These are phyloP conservation scores for Bombardia bombarda DNA, from an alignment of 495 filamentous ascomycete genomes.

Conservation along the genomic window DNA sequence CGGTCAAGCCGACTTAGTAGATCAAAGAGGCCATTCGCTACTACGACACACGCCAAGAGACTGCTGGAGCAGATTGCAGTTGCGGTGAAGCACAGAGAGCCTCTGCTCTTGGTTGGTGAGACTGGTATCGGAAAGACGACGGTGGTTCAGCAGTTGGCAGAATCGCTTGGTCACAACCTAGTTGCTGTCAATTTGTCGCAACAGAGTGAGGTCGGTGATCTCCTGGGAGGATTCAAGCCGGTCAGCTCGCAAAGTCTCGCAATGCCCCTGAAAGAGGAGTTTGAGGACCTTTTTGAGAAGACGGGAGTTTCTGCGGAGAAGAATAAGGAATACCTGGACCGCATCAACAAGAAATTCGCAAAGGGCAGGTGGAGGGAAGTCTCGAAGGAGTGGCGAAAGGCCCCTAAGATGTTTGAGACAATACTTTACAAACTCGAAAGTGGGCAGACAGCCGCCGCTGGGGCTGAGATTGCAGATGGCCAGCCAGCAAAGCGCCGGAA, in stretches of 20 bases:
- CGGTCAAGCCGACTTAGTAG: slow-evolving; percentile 33
- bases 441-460: slow-evolving; percentile 13
- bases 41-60: slow-evolving; percentile 60
- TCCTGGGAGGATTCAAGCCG: slow-evolving; percentile 93
- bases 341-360: slow-evolving; percentile 67
- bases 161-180: slow-evolving; percentile 70
- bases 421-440: slow-evolving; percentile 48
- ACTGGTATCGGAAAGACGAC: slow-evolving; percentile 98
- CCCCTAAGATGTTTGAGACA: slow-evolving; percentile 71
- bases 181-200: slow-evolving; percentile 92
- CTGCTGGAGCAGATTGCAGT: slow-evolving; percentile 79
- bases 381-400: slow-evolving; percentile 80
- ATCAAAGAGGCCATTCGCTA: slow-evolving; percentile 56
- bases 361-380: slow-evolving; percentile 78
- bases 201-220: slow-evolving; percentile 89
- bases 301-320: slow-evolving; percentile 75
- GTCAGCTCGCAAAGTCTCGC: slow-evolving; percentile 82
- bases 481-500: slow-evolving; percentile 78
- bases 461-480: slow-evolving; percentile 35
- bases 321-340: slow-evolving; percentile 78
- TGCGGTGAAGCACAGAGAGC: slow-evolving; percentile 74
- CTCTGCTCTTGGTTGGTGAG: slow-evolving; percentile 88
- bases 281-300: slow-evolving; percentile 76
- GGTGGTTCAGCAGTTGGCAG: slow-evolving; percentile 84
- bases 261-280: slow-evolving; percentile 85